Percentiles rank a stretch among this genome's conserved stretches.
phyloP scores from a whole-genome alignment of 2,329 filamentous ascomycete species.

The Bipolaris gigantea region DNA sequence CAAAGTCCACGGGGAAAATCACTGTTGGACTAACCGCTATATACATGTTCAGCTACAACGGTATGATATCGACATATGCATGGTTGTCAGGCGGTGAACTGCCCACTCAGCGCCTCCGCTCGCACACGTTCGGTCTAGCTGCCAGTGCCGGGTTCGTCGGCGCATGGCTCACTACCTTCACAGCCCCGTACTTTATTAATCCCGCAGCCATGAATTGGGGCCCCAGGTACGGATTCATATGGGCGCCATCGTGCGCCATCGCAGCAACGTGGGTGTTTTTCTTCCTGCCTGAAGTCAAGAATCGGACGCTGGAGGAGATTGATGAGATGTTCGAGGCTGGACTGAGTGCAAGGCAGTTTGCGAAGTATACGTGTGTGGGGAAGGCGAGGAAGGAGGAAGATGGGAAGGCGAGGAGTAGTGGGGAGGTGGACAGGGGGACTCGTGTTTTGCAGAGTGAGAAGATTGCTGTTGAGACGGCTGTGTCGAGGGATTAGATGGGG shows the following conservation, averaged over 20 bases:
- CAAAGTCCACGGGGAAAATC: conserved; percentile 46
- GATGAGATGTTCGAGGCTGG: conserved; percentile 56
- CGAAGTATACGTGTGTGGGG: conserved; percentile 42
- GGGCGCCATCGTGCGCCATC: conserved; percentile 47
- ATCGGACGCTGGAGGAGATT: conserved; percentile 57
- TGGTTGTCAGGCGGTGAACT: conserved; percentile 62
- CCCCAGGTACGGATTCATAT: conserved; percentile 61
- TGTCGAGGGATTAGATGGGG: conserved; percentile 27
- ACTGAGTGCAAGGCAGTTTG: conserved; percentile 50
- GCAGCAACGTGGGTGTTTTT: conserved; percentile 44
- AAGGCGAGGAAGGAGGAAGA: conserved; percentile 16
- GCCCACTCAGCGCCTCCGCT: conserved; percentile 59
- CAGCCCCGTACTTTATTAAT: conserved; percentile 64
- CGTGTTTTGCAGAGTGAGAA: conserved; percentile 31
- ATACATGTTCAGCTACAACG: conserved; percentile 59
- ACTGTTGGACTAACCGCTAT: conserved; percentile 58
- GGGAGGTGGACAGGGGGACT: conserved; percentile 31
- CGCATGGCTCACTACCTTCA: conserved; percentile 61
- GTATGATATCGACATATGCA: conserved; percentile 58
- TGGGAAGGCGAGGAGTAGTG: conserved; percentile 20
- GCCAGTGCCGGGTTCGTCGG: conserved; percentile 57
- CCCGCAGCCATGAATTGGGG: conserved; percentile 58
- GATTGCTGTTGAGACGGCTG: conserved; percentile 28
- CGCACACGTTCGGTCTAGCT: conserved; percentile 59
- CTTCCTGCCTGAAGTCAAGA: conserved; percentile 59